Evolutionary conservation across 129 eudicot genomes (phyloP).

Genomic region (Tagetes erecta): DNA sequence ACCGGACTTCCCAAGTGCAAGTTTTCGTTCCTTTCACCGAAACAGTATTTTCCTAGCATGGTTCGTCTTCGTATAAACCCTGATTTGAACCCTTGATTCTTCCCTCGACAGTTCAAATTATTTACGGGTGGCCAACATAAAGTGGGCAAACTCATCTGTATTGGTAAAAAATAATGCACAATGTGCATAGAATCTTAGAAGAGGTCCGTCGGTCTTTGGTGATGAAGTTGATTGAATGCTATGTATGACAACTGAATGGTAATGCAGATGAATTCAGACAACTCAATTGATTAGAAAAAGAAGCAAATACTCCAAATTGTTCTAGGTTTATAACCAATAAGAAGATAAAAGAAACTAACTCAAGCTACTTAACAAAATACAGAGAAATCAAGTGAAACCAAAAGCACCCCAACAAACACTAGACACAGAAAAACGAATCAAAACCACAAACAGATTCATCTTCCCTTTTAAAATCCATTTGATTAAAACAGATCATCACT

Average conservation of each 20-base stretch:
- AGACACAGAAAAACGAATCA: conserved; percentile 40
- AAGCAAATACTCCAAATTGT: conserved; percentile 31
- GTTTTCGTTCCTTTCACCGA: no score
- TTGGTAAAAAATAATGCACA: no score
- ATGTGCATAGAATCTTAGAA: background rate
- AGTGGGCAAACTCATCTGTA: no score
- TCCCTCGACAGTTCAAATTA: no score
- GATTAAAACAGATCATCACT: conserved; percentile 49
- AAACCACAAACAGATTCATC: conserved; percentile 33
- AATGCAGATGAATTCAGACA: background rate
- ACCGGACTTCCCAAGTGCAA: no score
- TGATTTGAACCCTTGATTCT: no score
- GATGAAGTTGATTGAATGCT: no score
- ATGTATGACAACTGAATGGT: background rate
- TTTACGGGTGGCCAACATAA: no score
- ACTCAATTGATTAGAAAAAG: conserved; percentile 18
- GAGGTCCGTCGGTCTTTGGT: no score
- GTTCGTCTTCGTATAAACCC: no score
- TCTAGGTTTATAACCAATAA: conserved; percentile 32
- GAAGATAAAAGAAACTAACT: conserved; percentile 25
- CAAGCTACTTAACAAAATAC: conserved; percentile 39
- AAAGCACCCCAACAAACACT: conserved; percentile 37
- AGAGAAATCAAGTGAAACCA: conserved; percentile 41
- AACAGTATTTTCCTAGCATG: no score
- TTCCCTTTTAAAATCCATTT: conserved; percentile 5